Percentiles rank a stretch among this genome's conserved stretches.
These are phyloP conservation scores for Termitomyces sp. DNA, from an alignment of 768 basidiomycete genomes.

Conservation along the genomic window DNA sequence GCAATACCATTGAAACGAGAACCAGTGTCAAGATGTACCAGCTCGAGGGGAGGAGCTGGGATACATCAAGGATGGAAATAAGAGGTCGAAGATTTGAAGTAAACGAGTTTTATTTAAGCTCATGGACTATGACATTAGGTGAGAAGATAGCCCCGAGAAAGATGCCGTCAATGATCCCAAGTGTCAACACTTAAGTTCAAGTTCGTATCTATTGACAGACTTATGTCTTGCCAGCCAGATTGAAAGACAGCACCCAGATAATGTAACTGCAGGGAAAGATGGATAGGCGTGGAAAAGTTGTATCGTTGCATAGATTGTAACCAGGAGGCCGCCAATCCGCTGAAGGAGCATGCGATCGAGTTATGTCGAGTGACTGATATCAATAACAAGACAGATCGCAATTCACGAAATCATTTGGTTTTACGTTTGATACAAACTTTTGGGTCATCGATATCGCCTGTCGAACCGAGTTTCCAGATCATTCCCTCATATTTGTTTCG, in stretches of 20 bases:
- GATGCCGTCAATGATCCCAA: background rate
- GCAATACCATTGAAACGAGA: background rate
- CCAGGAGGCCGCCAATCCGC: background rate
- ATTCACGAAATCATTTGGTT: no score
- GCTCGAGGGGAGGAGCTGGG: conserved; percentile 5
- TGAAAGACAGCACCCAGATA: background rate
- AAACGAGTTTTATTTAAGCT: no score
- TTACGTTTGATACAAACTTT: no score
- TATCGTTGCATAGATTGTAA: background rate
- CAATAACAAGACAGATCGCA: background rate
- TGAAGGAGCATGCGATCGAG: background rate
- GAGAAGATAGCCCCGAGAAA: background rate
- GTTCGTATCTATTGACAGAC: background rate
- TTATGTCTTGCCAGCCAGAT: background rate
- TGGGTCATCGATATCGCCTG: no score
- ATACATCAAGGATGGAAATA: conserved; percentile 2
- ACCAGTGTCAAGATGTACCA: conserved; percentile 1
- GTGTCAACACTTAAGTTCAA: background rate
- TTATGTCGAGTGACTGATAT: background rate
- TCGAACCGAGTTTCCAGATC: no score
- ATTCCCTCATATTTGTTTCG: no score
- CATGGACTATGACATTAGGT: background rate
- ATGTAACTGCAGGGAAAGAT: background rate
- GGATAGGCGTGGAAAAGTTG: background rate
- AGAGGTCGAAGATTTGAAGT: no score